Evolutionary conservation across 2,329 filamentous ascomycete species (phyloP), one percentile per base, ranked within the genome.

Genomic region (Cordyceps javanica): DNA sequence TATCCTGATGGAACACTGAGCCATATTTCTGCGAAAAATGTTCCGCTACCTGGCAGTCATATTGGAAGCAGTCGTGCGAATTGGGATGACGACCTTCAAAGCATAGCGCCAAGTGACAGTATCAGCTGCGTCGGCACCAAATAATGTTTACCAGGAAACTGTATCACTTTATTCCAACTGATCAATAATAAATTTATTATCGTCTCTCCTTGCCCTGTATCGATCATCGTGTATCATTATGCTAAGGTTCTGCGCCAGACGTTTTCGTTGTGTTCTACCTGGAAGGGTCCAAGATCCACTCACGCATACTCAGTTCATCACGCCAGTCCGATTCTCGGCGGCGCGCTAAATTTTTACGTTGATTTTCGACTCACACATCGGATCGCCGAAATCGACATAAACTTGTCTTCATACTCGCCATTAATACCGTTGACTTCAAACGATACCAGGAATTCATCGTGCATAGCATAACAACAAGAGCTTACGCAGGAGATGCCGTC

Each of bases 61-160:
- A 67, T 69, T 4, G 75, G 76, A 11, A 74, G 71, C 58, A 75
- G 74, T 52, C 68, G 73, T 38, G 70, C 69, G 9, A 66, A 69
- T 41, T 75, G 73, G 68, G 75, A 79, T 10, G 76, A 79, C 39
- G 80, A 83, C 61, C 69, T 71, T 53, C 76, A 73, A 50, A 84
- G 80, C 63, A 72, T 86, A 36, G 81, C 77, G 44, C 83, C 83
- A 2, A 80, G 77, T 63, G 83, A 86, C 65, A 86, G 82, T 64
- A 83, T 86, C 57, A 85, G 82, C 66, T 82, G 80, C 62, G 75
- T 85, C n/a, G 82, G 81, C n/a, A 46, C 36, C 19, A 56, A 34
- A 50, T 56, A 56, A 25, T 9, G 9, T 36, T 14, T 13, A 3
- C 25, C 10, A n/a, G 14, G n/a, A 5, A 6, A 32, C 3, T 30